A percentile compares a stretch with the other conserved stretches of the same genome.
Evolutionary conservation across 768 basidiomycete species (phyloP).

Genomic region (Tremella yokohamensis): DNA sequence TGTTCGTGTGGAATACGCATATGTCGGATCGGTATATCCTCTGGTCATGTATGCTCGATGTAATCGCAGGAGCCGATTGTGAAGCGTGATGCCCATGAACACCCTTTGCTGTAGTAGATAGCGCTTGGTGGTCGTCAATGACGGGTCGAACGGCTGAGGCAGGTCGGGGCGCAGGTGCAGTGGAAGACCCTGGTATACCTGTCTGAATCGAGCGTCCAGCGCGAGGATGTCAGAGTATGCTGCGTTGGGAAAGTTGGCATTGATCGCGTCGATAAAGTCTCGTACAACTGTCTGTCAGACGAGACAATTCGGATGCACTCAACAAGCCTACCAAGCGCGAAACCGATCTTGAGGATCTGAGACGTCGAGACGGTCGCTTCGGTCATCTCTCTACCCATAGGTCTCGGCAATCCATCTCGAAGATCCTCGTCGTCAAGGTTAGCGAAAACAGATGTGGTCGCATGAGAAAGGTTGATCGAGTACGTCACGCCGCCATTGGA

Average conservation of each 20-base stretch:
- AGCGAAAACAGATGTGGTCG: conserved; percentile 15
- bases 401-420: conserved; percentile 1
- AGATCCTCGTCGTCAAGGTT: conserved; percentile 24
- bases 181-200: conserved; percentile 14
- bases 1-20: conserved; percentile 15
- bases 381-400: conserved; percentile 4
- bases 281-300: conserved; percentile 7
- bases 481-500: conserved; percentile 22
- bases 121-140: conserved; percentile 9
- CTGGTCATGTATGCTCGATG: conserved; percentile 21
- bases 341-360: conserved; percentile 21
- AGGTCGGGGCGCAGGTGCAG: conserved; percentile 14
- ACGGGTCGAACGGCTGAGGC: conserved; percentile 17
- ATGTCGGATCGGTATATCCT: conserved; percentile 15
- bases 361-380: conserved; percentile 15
- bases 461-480: conserved; percentile 18
- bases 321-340: conserved; percentile 10
- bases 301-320: too few species aligned
- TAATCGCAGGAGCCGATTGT: conserved; percentile 19
- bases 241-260: conserved; percentile 21
- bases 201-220: conserved; percentile 14
- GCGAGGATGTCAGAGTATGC: conserved; percentile 16
- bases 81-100: conserved; percentile 25
- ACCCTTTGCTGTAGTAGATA: conserved; percentile 20
- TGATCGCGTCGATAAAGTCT: conserved; percentile 18